Base-by-base conservation (phyloP, 805 yeast genomes). In the Alloascoidea africana region DNA sequence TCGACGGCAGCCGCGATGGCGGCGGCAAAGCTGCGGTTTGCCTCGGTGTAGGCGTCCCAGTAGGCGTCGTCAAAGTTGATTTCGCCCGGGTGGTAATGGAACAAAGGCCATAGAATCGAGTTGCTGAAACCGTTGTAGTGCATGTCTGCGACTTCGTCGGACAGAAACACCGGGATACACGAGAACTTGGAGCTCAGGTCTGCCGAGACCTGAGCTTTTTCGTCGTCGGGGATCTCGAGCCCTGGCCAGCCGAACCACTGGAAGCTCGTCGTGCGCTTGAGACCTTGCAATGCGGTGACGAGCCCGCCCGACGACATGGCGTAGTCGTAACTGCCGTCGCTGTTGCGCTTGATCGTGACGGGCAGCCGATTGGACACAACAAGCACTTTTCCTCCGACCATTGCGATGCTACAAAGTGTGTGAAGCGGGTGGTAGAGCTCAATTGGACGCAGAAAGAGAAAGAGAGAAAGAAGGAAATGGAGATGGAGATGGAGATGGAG, bases 201-300 rank as follows among this genome's bases (percentile, higher is more conserved):
- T 15, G 59, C 53, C 41, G 74, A 73, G 39, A 91, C 93, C 40
- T 62, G 61, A 0, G 59, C 71, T 51, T 78, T 77, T 44, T 86
- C 94, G 34, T 66, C 67, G 17, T 68, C 82, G 1, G 94, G 94
- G 8, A 27, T 19, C 13, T 4, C 14, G 35, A 42, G 41, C 6
- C 89, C 93, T 2, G 97, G 95, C 99, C 99, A 91, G 13, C 99
- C 99, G 50, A 83, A 76, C 99, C 99, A 91, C 54, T 86, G 91
- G 59, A 86, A 86, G 36, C 80, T 77, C 5, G 84, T 74, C 2
- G 77, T 60, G 51, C 82, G 81, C 55, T 84, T 84, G 38, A 91
- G 62, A 1, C 97, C 97, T 51, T 87, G 94, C 33, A 91, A 63
- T 0, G 96, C 98, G 1, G 96, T 85, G 16, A 93, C 98, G 36